Evolutionary conservation across 139 green algal species (phyloP).

Genomic region (Tetratostichococcus sp.): DNA sequence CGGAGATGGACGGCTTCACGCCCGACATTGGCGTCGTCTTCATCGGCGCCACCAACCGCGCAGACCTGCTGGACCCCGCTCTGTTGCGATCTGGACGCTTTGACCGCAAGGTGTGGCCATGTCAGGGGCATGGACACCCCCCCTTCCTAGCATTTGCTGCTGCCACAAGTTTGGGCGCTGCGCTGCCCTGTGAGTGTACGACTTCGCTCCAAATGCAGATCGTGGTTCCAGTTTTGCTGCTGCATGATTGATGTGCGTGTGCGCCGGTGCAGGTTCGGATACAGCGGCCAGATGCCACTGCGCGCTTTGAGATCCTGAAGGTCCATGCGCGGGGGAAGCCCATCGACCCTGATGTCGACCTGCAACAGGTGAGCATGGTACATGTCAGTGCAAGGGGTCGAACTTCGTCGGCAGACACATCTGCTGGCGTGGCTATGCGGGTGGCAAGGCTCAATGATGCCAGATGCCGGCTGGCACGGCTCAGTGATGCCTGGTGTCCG

Average conservation of each 20-base stretch:
- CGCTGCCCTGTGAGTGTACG: too few relatives aligned
- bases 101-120: conserved; percentile 80
- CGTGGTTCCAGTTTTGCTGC: too few relatives aligned
- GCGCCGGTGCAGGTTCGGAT: conserved; percentile 59
- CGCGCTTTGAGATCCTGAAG: conserved; percentile 73
- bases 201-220: too few relatives aligned
- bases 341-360: conserved; percentile 73
- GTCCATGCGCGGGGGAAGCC: conserved; percentile 59
- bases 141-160: too few relatives aligned
- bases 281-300: conserved; percentile 64
- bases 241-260: too few relatives aligned
- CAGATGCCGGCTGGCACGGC: too few relatives aligned
- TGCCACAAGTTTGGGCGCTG: too few relatives aligned
- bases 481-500: too few relatives aligned
- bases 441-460: too few relatives aligned
- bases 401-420: too few relatives aligned
- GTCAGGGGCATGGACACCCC: neutral
- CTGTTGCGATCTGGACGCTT: conserved; percentile 84
- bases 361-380: conserved; percentile 48
- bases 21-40: conserved; percentile 92
- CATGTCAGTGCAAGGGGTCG: too few relatives aligned
- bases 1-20: conserved; percentile 98
- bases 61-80: conserved; percentile 83
- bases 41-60: conserved; percentile 90
- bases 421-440: too few relatives aligned